phyloP scores from a whole-genome alignment of 495 filamentous ascomycete species.

The Penicillium crystallinum region DNA sequence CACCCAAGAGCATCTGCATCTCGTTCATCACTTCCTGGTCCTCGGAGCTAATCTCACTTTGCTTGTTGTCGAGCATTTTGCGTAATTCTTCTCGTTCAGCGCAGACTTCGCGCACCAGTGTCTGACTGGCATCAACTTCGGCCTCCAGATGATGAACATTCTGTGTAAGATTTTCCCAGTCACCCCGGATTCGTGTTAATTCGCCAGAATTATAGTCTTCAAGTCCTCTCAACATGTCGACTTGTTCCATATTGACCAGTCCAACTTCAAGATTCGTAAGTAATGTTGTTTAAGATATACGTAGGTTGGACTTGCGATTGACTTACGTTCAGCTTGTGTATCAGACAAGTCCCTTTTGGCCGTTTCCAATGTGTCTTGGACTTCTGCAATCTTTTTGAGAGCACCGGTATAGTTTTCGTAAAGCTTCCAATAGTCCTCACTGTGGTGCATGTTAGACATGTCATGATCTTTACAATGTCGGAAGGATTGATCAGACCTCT shows the following conservation, averaged over 20 bases:
- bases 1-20: constrained; percentile 40
- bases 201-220: constrained; percentile 43
- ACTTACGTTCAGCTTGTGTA: constrained; percentile 39
- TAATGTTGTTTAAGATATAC: constrained; percentile 2
- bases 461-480: background rate
- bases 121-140: constrained; percentile 36
- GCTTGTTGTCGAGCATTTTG: constrained; percentile 37
- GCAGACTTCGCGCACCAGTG: constrained; percentile 37
- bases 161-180: constrained; percentile 39
- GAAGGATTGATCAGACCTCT: constrained; percentile 24
- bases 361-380: constrained; percentile 35
- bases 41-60: constrained; percentile 35
- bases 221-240: constrained; percentile 43
- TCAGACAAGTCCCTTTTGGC: constrained; percentile 36
- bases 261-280: constrained; percentile 36
- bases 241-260: constrained; percentile 45
- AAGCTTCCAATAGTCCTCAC: constrained; percentile 45
- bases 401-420: constrained; percentile 40
- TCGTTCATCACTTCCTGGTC: constrained; percentile 41
- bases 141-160: constrained; percentile 39
- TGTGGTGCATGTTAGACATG: constrained; percentile 19
- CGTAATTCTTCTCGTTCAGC: constrained; percentile 41
- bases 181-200: constrained; percentile 39
- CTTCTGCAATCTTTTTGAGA: constrained; percentile 39
- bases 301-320: no score